Evolutionary conservation across 1,139 yeast genomes (phyloP), one percentile per base, ranked within the genome.

Genomic region (Suhomyces maxii): DNA sequence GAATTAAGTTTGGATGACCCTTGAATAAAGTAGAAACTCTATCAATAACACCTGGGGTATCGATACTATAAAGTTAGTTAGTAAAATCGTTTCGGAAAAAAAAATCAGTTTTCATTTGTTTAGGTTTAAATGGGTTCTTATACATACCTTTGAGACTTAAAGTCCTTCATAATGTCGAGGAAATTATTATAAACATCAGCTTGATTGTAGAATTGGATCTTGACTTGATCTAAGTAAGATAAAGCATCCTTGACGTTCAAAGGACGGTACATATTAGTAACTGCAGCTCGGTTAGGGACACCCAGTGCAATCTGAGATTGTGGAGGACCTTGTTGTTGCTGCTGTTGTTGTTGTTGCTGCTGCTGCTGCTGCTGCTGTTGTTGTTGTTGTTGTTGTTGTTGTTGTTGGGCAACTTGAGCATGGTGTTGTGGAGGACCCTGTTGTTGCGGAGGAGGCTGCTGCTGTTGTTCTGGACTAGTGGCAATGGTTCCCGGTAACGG

Each of bases 21-120:
- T 90, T 80, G 65, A 93, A 93, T 49, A 93, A 72, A 1, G 87
- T 81, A 0, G 97, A 89, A 0, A 93, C 99, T 48, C 99, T 78
- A 61, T 90, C 97, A 63, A 93, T 93, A 34, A 93, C 99, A 18
- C 98, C 99, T 0, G 99, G 99, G 1, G 99, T 93, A 66, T 95
- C 98, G 60, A 93, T 91, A 55, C 89, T 82, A 58, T 6, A 44
- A 18, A 18, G 23, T 18, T 18, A 18, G 23, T 18, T 18, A 18
- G 23, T 18, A 18, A 18, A 18, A 18, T 18, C 6, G 23, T 18
- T 18, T 18, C 6, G 23, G 6, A 18, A 18, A 18, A 18, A 18
- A 18, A 18, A 2, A 2, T 6, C 23, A 18, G 3, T 18, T 18
- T 18, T 18, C 23, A 18, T 18, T 18, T 18, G 23, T 1, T 12